phyloP scores from a whole-genome alignment of 1,139 yeast species.

The Yamadazyma buinensis region DNA sequence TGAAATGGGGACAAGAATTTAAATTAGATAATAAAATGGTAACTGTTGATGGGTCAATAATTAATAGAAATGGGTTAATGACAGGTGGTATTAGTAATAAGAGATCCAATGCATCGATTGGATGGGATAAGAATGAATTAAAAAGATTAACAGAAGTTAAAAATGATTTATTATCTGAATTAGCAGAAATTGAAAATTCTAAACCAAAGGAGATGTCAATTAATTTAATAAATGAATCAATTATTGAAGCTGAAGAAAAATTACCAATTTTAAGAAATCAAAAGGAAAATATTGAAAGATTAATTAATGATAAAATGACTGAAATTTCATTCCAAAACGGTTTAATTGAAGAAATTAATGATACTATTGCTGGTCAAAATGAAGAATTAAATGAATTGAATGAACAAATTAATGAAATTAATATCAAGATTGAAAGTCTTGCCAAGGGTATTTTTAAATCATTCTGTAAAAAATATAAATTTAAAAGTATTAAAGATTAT shows the following conservation, averaged over 20 bases:
- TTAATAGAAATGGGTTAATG: conserved; percentile 85
- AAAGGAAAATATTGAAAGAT: conserved; percentile 46
- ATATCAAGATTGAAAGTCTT: conserved; percentile 28
- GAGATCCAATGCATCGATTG: conserved; percentile 26
- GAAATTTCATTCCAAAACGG: conserved; percentile 54
- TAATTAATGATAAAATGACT: conserved; percentile 47
- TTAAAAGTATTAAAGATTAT: conserved; percentile 57
- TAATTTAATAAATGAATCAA: conserved; percentile 53
- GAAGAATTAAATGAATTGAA: conserved; percentile 27
- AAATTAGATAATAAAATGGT: conserved; percentile 66
- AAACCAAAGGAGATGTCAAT: conserved; percentile 57
- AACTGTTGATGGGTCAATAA: conserved; percentile 78
- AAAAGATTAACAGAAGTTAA: conserved; percentile 54
- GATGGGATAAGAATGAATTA: conserved; percentile 78
- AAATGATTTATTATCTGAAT: conserved; percentile 54
- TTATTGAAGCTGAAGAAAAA: conserved; percentile 51
- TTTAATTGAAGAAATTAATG: conserved; percentile 16
- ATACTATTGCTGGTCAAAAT: conserved; percentile 17
- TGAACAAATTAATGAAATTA: conserved; percentile 20
- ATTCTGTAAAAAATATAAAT: conserved; percentile 54
- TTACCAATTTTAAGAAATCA: conserved; percentile 51
- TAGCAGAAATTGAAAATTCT: conserved; percentile 46
- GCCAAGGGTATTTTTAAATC: conserved; percentile 46
- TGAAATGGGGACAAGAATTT: conserved; percentile 59
- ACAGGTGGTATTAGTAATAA: conserved; percentile 71